Percentiles rank a stretch among this genome's conserved stretches.
phyloP scores from a whole-genome alignment of 78 protist genomes.

The Capsaspora owczarzaki region DNA sequence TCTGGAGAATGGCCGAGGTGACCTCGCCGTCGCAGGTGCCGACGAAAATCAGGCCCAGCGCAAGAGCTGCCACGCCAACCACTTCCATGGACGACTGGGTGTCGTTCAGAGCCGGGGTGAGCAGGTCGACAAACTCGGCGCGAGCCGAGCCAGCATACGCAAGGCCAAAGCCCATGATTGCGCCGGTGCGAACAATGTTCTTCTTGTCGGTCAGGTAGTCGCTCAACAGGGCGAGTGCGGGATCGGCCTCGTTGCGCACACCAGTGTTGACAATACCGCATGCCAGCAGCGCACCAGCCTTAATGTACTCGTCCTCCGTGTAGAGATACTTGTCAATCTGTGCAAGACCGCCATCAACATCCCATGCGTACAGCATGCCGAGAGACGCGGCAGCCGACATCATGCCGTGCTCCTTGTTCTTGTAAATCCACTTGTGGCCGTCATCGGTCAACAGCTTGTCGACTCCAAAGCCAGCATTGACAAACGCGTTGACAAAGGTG shows the following conservation, averaged over 20 bases:
- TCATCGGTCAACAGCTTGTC: constrained; percentile 87
- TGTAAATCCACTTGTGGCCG: constrained; percentile 74
- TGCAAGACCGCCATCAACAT: constrained; percentile 81
- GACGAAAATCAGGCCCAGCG: constrained; percentile 80
- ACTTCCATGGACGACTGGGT: constrained; percentile 58
- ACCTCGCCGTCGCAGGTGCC: constrained; percentile 79
- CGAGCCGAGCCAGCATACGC: constrained; percentile 69
- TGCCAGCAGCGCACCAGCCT: constrained; percentile 93
- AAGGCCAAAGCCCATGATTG: constrained; percentile 55
- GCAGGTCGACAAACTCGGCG: constrained; percentile 34
- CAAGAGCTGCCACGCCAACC: constrained; percentile 59
- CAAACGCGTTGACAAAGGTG: constrained; percentile 92
- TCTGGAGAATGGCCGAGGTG: constrained; percentile 39
- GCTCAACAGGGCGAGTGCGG: constrained; percentile 72
- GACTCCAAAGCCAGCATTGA: constrained; percentile 75
- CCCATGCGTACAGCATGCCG: constrained; percentile 93
- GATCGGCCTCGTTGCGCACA: constrained; percentile 76
- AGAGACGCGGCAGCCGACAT: constrained; percentile 90
- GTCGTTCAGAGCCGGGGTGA: constrained; percentile 61
- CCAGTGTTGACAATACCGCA: constrained; percentile 76
- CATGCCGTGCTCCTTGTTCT: constrained; percentile 87
- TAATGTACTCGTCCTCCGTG: constrained; percentile 60
- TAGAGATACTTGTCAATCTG: constrained; percentile 72
- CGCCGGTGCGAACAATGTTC: constrained; percentile 26
- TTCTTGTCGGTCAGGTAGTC: constrained; percentile 26